Percentiles rank a stretch among this genome's conserved stretches.
phyloP scores from a whole-genome alignment of 768 basidiomycete genomes.

The Kwoniella shandongensis region DNA sequence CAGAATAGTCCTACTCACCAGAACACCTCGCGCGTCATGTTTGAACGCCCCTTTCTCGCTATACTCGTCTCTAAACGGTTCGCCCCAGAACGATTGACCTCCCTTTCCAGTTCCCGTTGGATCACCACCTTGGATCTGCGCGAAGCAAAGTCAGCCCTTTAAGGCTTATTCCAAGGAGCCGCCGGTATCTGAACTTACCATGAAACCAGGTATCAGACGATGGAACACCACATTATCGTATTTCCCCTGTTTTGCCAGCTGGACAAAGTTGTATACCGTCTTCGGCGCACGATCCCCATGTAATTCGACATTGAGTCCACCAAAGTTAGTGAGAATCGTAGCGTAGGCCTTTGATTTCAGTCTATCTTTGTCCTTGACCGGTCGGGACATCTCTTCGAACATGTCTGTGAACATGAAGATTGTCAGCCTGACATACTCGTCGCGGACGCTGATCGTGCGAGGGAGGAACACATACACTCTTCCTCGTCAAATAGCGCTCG shows the following conservation, averaged over 20 bases:
- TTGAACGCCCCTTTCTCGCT: constrained; percentile 83
- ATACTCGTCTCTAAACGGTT: constrained; percentile 92
- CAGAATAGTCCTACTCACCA: constrained; percentile 54
- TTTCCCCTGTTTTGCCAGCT: constrained; percentile 85
- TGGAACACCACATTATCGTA: constrained; percentile 90
- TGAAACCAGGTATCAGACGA: constrained; percentile 88
- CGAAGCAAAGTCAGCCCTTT: neutral
- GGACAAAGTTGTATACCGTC: constrained; percentile 97
- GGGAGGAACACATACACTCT: constrained; percentile 58
- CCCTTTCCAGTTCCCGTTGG: constrained; percentile 94
- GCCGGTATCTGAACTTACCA: constrained; percentile 60
- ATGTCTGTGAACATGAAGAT: constrained; percentile 59
- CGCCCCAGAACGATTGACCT: constrained; percentile 90
- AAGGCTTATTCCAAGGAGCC: neutral
- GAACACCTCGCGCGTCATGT: constrained; percentile 76
- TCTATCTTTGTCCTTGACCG: constrained; percentile 84
- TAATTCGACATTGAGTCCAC: constrained; percentile 73
- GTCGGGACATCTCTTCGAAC: constrained; percentile 88
- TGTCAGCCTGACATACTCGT: neutral
- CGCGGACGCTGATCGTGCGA: neutral
- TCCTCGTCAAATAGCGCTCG: constrained; percentile 98
- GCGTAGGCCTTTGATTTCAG: constrained; percentile 91
- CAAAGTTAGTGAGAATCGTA: constrained; percentile 88
- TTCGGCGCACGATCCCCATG: constrained; percentile 69
- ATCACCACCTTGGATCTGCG: constrained; percentile 95